These are phyloP conservation scores for Debaryomyces subglobosus DNA, from an alignment of 1,139 yeast species.

Conservation along the genomic window DNA sequence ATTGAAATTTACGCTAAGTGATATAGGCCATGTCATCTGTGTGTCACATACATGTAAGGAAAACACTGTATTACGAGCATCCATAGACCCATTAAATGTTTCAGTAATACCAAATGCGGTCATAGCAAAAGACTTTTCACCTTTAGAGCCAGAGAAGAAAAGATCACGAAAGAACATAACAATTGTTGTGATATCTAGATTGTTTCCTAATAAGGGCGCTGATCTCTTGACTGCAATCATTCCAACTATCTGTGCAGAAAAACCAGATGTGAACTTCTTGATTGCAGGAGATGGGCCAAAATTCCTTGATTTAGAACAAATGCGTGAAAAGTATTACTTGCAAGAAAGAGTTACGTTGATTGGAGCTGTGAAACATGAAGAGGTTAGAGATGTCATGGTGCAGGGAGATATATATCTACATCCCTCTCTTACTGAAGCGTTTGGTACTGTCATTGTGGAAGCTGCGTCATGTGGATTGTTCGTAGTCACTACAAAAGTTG, in stretches of 20 bases:
- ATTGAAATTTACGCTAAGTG: constrained; percentile 80
- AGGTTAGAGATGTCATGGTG: constrained; percentile 90
- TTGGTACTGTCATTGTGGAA: constrained; percentile 95
- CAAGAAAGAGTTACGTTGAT: constrained; percentile 86
- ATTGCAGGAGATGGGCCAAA: constrained; percentile 98
- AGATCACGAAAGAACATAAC: constrained; percentile 47
- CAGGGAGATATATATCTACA: constrained; percentile 93
- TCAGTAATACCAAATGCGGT: constrained; percentile 98
- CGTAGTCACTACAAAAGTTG: constrained; percentile 94
- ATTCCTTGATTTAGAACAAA: constrained; percentile 89
- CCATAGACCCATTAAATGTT: constrained; percentile 74
- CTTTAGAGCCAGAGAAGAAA: constrained; percentile 35
- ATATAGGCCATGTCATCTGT: constrained; percentile 90
- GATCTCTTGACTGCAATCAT: constrained; percentile 84
- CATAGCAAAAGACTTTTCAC: constrained; percentile 77
- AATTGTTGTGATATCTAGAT: constrained; percentile 86
- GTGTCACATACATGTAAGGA: constrained; percentile 97
- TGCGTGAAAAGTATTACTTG: constrained; percentile 83
- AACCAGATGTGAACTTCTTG: constrained; percentile 70
- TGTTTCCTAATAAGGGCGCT: constrained; percentile 96
- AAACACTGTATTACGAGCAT: constrained; percentile 87
- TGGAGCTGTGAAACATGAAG: constrained; percentile 90
- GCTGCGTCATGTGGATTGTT: constrained; percentile 96
- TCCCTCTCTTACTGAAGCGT: constrained; percentile 94
- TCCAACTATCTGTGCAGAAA: constrained; percentile 73